Conservation (phyloP, 2,329 filamentous ascomycete genomes). For the Penicillium frequentans region DNA sequence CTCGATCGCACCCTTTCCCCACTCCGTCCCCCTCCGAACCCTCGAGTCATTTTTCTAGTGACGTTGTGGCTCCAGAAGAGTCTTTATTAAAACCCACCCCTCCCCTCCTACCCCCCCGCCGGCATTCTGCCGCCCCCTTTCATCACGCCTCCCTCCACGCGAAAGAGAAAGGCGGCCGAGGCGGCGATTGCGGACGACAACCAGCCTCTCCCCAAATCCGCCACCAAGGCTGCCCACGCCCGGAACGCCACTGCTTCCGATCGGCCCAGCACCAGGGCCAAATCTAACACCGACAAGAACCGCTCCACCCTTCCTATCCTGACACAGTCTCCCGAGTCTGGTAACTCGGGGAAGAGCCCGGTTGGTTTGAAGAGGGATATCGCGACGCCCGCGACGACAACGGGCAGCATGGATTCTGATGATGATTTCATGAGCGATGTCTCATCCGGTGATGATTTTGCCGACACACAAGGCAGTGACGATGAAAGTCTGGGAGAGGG, state of each 20-base stretch:
- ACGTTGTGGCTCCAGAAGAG: constrained; percentile 15
- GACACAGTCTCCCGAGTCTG: constrained; percentile 18
- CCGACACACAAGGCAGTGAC: constrained; percentile 69
- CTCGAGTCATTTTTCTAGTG: constrained; percentile 13
- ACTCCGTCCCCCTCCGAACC: constrained; percentile 12
- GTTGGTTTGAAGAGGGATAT: constrained; percentile 30
- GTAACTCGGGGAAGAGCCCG: constrained; percentile 9
- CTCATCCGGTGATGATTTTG: constrained; percentile 72
- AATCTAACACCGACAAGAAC: not conserved
- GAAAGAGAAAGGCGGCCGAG: constrained; percentile 56
- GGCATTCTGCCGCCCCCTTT: constrained; percentile 25
- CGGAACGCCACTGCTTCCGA: constrained; percentile 29
- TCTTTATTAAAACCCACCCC: constrained; percentile 1
- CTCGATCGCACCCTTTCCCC: constrained; percentile 13
- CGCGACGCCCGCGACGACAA: constrained; percentile 43
- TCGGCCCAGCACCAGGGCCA: constrained; percentile 21
- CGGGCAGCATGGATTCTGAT: constrained; percentile 82
- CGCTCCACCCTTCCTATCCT: constrained; percentile 14
- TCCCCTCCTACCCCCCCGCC: not conserved
- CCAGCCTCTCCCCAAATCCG: constrained; percentile 26
- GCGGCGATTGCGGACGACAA: constrained; percentile 36
- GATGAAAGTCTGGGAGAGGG: constrained; percentile 56
- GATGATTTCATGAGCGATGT: constrained; percentile 87
- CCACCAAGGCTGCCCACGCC: constrained; percentile 28
- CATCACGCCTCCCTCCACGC: constrained; percentile 56